Percentiles rank a stretch among this genome's conserved stretches.
Evolutionary conservation across 257 asterid genomes (phyloP).

Genomic region (Pogostemon cablin): DNA sequence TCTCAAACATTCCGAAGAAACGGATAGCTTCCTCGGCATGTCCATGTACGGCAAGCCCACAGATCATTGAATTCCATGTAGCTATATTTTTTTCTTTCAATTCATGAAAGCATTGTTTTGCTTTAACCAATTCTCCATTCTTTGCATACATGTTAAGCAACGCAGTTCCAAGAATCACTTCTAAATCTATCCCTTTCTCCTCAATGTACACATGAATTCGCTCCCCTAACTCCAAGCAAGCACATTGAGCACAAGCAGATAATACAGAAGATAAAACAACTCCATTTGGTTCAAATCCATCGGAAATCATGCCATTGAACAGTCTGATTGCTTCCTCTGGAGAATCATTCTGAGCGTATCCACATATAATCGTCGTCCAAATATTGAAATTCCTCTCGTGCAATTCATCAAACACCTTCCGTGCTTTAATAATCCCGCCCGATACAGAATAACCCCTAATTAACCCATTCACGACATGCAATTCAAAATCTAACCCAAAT

Average conservation of each 20-base stretch:
- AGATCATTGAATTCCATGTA: slow-evolving; percentile 85
- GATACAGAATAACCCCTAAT: slow-evolving; percentile 63
- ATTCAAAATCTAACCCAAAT: slow-evolving; percentile 60
- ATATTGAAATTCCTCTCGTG: slow-evolving; percentile 48
- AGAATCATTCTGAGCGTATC: slow-evolving; percentile 66
- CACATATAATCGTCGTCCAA: slow-evolving; percentile 88
- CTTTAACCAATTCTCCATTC: slow-evolving; percentile 66
- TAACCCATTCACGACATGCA: slow-evolving; percentile 67
- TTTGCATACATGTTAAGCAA: slow-evolving; percentile 84
- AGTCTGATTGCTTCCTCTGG: slow-evolving; percentile 55
- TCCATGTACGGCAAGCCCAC: slow-evolving; percentile 84
- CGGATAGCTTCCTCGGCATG: slow-evolving; percentile 66
- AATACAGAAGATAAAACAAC: slow-evolving; percentile 67
- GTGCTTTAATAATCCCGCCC: slow-evolving; percentile 44
- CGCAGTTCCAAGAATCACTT: slow-evolving; percentile 87
- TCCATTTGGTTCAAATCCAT: slow-evolving; percentile 60
- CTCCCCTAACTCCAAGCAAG: slow-evolving; percentile 72
- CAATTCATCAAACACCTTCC: slow-evolving; percentile 72
- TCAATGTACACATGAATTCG: slow-evolving; percentile 56
- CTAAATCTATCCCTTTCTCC: slow-evolving; percentile 54
- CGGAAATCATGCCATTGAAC: slow-evolving; percentile 55
- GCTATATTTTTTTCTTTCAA: slow-evolving; percentile 63
- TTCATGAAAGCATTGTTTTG: slow-evolving; percentile 53
- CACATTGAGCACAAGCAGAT: slow-evolving; percentile 85
- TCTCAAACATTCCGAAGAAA: slow-evolving; percentile 49